These are phyloP conservation scores for Schrenkiella parvula DNA, from an alignment of 345 rosid genomes.

Conservation along the genomic window DNA sequence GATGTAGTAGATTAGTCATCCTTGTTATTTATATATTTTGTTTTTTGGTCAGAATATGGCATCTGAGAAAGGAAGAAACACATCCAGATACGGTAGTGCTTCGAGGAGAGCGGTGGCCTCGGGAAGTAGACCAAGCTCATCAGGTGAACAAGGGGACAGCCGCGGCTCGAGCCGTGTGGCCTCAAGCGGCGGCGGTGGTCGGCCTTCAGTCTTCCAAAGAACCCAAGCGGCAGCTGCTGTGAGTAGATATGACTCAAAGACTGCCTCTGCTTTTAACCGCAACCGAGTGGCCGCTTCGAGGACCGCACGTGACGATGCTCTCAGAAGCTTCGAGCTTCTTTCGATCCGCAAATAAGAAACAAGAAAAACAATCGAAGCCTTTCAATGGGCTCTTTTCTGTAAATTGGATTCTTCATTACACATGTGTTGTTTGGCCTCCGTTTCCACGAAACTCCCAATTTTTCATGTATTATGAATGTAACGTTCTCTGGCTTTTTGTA, in stretches of 20 bases:
- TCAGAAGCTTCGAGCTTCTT: slow-evolving; percentile 70
- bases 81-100: slow-evolving; percentile 70
- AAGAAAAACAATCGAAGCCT: background rate
- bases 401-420: slow-evolving; percentile 19
- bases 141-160: slow-evolving; percentile 60
- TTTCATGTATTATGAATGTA: slow-evolving; percentile 14
- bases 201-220: slow-evolving; percentile 63
- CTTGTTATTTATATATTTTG: background rate
- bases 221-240: slow-evolving; percentile 35
- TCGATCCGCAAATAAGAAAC: slow-evolving; percentile 52
- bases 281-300: slow-evolving; percentile 45
- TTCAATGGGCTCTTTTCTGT: slow-evolving; percentile 4
- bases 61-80: slow-evolving; percentile 46
- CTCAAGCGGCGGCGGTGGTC: slow-evolving; percentile 49
- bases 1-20: background rate
- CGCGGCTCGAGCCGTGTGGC: slow-evolving; percentile 51
- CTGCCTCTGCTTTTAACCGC: slow-evolving; percentile 46
- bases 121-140: slow-evolving; percentile 65
- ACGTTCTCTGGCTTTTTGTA: slow-evolving; percentile 15
- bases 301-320: slow-evolving; percentile 52
- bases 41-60: slow-evolving; percentile 41
- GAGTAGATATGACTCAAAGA: slow-evolving; percentile 51
- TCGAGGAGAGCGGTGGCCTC: slow-evolving; percentile 65
- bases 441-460: slow-evolving; percentile 10
- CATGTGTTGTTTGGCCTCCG: slow-evolving; percentile 11